Evolutionary conservation across 345 rosid genomes (phyloP).

Genomic region (Pugionium cornutum): DNA sequence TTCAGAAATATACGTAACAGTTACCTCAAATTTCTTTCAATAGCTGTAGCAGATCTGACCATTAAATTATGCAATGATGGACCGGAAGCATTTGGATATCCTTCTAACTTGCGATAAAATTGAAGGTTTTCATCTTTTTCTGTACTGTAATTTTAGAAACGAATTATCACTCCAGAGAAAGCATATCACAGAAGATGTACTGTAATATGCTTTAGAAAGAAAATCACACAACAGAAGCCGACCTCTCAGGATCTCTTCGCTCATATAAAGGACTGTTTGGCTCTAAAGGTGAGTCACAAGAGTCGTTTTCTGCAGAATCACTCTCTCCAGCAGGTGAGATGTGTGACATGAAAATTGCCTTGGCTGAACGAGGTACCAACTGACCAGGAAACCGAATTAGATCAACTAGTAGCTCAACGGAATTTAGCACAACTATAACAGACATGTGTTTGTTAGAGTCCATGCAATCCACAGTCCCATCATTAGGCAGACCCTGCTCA

Average conservation of each 20-base stretch:
- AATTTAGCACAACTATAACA: conserved; percentile 76
- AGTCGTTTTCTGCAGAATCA: conserved; percentile 98
- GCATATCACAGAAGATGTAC: conserved; percentile 20
- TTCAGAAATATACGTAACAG: conserved; percentile 13
- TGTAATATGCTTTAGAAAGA: conserved; percentile 23
- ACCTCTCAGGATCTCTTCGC: conserved; percentile 79
- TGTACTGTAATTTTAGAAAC: conserved; percentile 52
- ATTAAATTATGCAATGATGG: conserved; percentile 65
- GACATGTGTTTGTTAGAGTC: conserved; percentile 94
- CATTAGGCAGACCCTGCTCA: conserved; percentile 87
- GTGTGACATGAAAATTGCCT: conserved; percentile 88
- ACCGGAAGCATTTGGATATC: conserved; percentile 59
- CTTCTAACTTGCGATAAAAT: conserved; percentile 65
- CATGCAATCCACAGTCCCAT: conserved; percentile 72
- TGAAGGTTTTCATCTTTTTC: conserved; percentile 79
- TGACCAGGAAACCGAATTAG: conserved; percentile 96
- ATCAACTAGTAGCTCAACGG: conserved; percentile 86
- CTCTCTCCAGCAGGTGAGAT: conserved; percentile 91
- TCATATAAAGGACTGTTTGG: conserved; percentile 97
- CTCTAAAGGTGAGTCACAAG: conserved; percentile 97
- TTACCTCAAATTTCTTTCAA: conserved; percentile 75
- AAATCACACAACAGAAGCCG: conserved; percentile 31
- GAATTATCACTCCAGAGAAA: conserved; percentile 28
- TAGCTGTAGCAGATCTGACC: conserved; percentile 53
- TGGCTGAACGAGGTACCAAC: conserved; percentile 79